phyloP scores from a whole-genome alignment of 352 stramenopile genomes.

The Phytophthora tubulina region DNA sequence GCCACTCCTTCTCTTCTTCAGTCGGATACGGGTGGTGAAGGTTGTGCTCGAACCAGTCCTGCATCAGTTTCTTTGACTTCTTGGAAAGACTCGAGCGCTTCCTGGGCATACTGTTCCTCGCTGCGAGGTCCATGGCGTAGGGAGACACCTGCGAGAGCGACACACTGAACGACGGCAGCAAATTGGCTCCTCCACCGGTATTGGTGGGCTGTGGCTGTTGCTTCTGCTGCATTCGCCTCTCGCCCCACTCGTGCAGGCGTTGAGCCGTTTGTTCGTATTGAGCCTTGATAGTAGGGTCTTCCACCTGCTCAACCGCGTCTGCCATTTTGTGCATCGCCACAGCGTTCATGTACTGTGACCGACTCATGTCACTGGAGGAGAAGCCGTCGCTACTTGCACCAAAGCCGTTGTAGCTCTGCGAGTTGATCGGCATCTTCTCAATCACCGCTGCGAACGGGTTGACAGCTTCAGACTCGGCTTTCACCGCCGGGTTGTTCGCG shows the following conservation, averaged over 20 bases:
- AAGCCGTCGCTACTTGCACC: slow-evolving; percentile 13
- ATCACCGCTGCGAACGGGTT: slow-evolving; percentile 42
- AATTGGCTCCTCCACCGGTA: not conserved
- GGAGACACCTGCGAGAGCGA: slow-evolving; percentile 39
- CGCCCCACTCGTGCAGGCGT: slow-evolving; percentile 47
- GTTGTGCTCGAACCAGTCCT: slow-evolving; percentile 86
- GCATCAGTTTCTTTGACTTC: slow-evolving; percentile 75
- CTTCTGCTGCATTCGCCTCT: slow-evolving; percentile 41
- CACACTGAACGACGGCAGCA: slow-evolving; percentile 25
- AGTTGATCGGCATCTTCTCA: slow-evolving; percentile 38
- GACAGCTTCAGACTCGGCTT: slow-evolving; percentile 1
- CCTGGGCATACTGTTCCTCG: slow-evolving; percentile 54
- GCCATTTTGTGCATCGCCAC: slow-evolving; percentile 40
- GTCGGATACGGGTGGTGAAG: slow-evolving; percentile 88
- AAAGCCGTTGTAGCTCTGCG: slow-evolving; percentile 8
- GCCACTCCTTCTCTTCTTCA: slow-evolving; percentile 84
- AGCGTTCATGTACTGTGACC: slow-evolving; percentile 36
- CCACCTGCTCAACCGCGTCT: slow-evolving; percentile 26
- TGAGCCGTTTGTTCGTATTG: slow-evolving; percentile 40
- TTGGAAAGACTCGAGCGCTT: slow-evolving; percentile 84
- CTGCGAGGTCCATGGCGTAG: slow-evolving; percentile 50
- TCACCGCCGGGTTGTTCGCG: slow-evolving; percentile 26
- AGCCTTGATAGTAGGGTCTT: slow-evolving; percentile 37
- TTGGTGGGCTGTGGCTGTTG: slow-evolving; percentile 7
- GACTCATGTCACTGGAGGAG: slow-evolving; percentile 13